Evolutionary conservation across 2,329 filamentous ascomycete genomes (phyloP).

Genomic region (Monilinia laxa): DNA sequence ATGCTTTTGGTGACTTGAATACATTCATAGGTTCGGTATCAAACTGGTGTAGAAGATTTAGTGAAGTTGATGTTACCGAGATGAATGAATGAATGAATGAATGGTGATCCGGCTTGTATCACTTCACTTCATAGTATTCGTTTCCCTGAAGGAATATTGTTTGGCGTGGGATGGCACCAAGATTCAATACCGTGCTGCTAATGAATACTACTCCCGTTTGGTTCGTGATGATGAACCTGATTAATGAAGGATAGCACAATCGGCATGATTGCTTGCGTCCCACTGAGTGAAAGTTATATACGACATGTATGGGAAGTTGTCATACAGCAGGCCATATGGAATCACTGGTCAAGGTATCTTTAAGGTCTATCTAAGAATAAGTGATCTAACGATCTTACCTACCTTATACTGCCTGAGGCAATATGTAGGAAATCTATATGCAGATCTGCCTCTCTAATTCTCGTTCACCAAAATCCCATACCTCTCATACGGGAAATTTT

Average conservation of each 20-base stretch:
- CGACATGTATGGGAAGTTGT: background rate
- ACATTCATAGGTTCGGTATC: background rate
- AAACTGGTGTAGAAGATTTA: background rate
- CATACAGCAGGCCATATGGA: too few relatives aligned
- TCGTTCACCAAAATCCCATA: constrained; percentile 52
- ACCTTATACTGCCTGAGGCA: background rate
- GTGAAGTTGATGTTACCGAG: background rate
- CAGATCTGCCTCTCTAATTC: background rate
- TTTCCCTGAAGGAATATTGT: background rate
- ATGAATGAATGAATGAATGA: background rate
- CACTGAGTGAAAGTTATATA: fast-evolving
- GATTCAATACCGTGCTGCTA: background rate
- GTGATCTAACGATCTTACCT: background rate
- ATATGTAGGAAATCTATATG: background rate
- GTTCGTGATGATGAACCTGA: background rate
- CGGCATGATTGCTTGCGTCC: background rate
- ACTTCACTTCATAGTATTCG: background rate
- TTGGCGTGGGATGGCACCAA: background rate
- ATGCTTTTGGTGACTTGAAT: background rate
- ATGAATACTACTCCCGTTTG: background rate
- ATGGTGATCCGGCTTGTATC: background rate
- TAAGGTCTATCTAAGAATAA: background rate
- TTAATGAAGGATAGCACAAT: background rate
- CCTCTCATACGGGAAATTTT: constrained; percentile 56
- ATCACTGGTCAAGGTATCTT: background rate